A percentile compares a stretch with the other conserved stretches of the same genome.
Conservation (phyloP, 225 moss, liverwort and hornwort species). For the Polytrichum formosum region DNA sequence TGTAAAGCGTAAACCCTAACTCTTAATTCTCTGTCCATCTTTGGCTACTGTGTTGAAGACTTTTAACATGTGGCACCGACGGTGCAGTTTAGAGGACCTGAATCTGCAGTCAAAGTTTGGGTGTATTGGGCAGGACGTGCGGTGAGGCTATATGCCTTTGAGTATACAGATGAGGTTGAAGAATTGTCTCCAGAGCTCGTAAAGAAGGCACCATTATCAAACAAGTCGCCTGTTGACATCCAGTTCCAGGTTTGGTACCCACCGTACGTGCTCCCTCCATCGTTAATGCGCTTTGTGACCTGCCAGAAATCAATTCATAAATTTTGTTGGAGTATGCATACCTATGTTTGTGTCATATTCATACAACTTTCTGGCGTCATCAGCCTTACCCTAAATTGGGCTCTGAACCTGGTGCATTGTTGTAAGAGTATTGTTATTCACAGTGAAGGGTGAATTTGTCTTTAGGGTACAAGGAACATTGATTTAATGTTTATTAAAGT, state of each 20-base stretch:
- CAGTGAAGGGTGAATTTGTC: too few relatives aligned
- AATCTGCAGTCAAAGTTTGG: slow-evolving; percentile 22
- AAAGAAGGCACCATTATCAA: slow-evolving; percentile 31
- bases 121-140: slow-evolving; percentile 17
- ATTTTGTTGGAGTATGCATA: not conserved
- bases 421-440: not conserved
- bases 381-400: not conserved
- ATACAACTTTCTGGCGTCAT: not conserved
- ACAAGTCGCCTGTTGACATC: slow-evolving; percentile 17
- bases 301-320: slow-evolving; percentile 2
- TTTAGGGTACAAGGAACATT: too few relatives aligned
- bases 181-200: slow-evolving; percentile 18
- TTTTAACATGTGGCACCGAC: slow-evolving; percentile 19
- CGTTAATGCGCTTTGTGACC: slow-evolving; percentile 27
- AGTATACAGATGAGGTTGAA: slow-evolving; percentile 20
- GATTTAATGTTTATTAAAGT: not conserved
- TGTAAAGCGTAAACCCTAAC: too few relatives aligned
- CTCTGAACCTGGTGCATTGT: not conserved
- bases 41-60: not conserved
- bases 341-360: too few relatives aligned
- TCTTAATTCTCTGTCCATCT: too few relatives aligned
- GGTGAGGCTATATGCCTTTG: slow-evolving; percentile 20
- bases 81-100: slow-evolving; percentile 28
- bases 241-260: slow-evolving; percentile 34
- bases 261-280: slow-evolving; percentile 18